Evolutionary conservation across 768 basidiomycete genomes (phyloP), one percentile per base, ranked within the genome.

Genomic region (Amanita inopinata): DNA sequence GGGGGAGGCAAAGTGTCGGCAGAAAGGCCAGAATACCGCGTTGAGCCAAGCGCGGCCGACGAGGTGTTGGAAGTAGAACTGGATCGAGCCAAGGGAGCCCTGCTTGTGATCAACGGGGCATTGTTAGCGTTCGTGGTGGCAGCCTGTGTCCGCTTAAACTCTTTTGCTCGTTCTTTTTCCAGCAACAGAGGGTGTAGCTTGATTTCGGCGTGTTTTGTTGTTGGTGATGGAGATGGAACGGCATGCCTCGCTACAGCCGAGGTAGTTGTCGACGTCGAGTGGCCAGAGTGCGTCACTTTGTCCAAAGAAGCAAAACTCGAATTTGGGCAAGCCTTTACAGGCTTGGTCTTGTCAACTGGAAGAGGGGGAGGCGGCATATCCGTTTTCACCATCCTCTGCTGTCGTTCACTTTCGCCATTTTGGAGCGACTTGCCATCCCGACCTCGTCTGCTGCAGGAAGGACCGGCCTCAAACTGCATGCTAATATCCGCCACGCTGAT

Each of bases 171-270:
- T 20, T 43, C 4, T n/a, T 43, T 43, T 24, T 43, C 25, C 33
- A 24, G 9, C 41, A 43, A 20, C 9, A 43, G 41, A 18, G 41
- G 41, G 17, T 43, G 41, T 8, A 43, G 10, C 11, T 42, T 33
- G 23, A 35, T 22, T 25, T 35, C 24, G 12, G 41, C 28, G 10
- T 43, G 19, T 34, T 28, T 15, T 11, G 33, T 12, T 28, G 22
- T 23, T 6, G 17, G 9, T 24, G 37, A 12, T n/a, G 12, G 8
- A 28, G 18, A 18, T n/a, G 32, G 14, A 23, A 20, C 32, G 18
- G 11, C 24, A 15, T 19, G 3, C 14, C 27, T 17, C 10, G 11
- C 37, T 6, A n/a, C 5, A 31, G 11, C 5, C 19, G 11, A 12
- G 15, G 22, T 14, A 10, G 32, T 7, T 2, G 23, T 9, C 18